Percentiles rank a stretch among this genome's conserved stretches.
These are phyloP conservation scores for Citrus trifoliata DNA, from an alignment of 345 rosid genomes.

Conservation along the genomic window DNA sequence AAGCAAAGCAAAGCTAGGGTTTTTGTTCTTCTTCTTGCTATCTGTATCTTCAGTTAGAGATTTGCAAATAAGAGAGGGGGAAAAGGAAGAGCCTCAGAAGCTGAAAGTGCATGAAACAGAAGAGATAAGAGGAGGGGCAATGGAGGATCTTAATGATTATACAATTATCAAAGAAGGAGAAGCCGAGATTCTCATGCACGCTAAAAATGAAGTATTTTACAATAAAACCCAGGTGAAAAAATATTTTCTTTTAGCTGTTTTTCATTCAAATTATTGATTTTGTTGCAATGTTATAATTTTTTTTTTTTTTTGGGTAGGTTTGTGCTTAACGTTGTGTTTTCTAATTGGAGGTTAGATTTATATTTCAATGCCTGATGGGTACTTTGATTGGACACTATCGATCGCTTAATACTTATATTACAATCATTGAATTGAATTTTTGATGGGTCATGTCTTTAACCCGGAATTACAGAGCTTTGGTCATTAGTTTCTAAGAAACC, in stretches of 20 bases:
- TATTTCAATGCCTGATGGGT: not conserved
- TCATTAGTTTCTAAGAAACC: not conserved
- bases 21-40: not conserved
- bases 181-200: constrained; percentile 94
- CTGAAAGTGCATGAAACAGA: constrained; percentile 15
- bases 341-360: not conserved
- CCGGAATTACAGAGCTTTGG: not conserved
- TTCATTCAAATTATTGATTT: constrained; percentile 1
- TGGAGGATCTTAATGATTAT: constrained; percentile 65
- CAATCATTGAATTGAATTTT: not conserved
- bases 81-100: not conserved
- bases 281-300: not conserved
- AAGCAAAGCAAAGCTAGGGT: not conserved
- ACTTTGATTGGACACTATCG: not conserved
- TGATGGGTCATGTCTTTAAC: not conserved
- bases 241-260: constrained; percentile 5
- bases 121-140: constrained; percentile 19
- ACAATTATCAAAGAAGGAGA: constrained; percentile 90
- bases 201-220: constrained; percentile 87
- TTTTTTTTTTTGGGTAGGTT: not conserved
- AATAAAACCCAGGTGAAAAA: constrained; percentile 81
- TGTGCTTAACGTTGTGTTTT: not conserved
- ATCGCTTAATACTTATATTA: not conserved
- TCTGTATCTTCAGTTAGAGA: not conserved
- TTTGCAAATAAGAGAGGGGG: not conserved